phyloP scores from a whole-genome alignment of 1,139 yeast genomes.

The Lodderomyces orthopsilosis region DNA sequence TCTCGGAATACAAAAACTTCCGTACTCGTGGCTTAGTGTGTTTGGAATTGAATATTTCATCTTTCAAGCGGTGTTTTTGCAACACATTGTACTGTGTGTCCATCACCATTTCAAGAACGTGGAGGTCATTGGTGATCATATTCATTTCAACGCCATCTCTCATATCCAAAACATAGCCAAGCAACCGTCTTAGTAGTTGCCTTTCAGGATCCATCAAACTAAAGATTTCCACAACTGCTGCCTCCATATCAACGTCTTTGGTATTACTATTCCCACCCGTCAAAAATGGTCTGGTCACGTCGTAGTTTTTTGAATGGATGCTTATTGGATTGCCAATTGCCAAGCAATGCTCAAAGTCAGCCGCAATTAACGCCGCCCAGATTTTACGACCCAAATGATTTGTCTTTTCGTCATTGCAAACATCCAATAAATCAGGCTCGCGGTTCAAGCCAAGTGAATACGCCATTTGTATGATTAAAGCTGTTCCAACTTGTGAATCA shows the following conservation, averaged over 20 bases:
- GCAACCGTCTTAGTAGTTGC: slow-evolving; percentile 10
- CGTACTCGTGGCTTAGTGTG: background rate
- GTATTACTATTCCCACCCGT: slow-evolving; percentile 12
- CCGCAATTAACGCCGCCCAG: slow-evolving; percentile 42
- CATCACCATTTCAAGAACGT: slow-evolving; percentile 17
- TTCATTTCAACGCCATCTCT: slow-evolving; percentile 17
- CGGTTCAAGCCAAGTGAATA: slow-evolving; percentile 44
- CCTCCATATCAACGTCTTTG: slow-evolving; percentile 16
- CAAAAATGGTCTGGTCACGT: slow-evolving; percentile 34
- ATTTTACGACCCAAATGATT: slow-evolving; percentile 45
- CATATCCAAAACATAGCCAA: slow-evolving; percentile 17
- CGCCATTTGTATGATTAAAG: slow-evolving; percentile 41
- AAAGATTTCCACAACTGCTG: slow-evolving; percentile 12
- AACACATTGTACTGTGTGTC: slow-evolving; percentile 12
- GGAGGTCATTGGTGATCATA: slow-evolving; percentile 16
- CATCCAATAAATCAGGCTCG: slow-evolving; percentile 31
- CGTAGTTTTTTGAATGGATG: slow-evolving; percentile 29
- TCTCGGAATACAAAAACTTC: slow-evolving; percentile 3
- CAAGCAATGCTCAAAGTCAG: slow-evolving; percentile 33
- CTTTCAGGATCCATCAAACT: slow-evolving; percentile 9
- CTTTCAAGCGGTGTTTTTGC: slow-evolving; percentile 4
- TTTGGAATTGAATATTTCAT: background rate
- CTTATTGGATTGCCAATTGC: slow-evolving; percentile 39
- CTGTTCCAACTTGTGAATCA: slow-evolving; percentile 38
- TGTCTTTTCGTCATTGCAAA: slow-evolving; percentile 22